phyloP scores from a whole-genome alignment of 805 yeast species.

The Saturnispora silvae region DNA sequence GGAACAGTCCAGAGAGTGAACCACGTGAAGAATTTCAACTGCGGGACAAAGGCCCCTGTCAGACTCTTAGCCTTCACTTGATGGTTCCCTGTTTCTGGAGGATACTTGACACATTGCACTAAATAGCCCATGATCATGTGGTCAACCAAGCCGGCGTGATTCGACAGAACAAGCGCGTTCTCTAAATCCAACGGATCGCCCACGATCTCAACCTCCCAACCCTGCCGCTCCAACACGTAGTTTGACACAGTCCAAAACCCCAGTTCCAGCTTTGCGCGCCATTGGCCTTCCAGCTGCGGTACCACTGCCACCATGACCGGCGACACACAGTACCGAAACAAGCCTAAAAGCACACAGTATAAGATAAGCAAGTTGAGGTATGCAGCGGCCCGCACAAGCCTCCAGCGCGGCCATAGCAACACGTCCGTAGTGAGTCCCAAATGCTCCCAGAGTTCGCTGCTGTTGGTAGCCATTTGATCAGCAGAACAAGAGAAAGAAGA shows the following conservation, averaged over 20 bases:
- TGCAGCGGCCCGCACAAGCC: neutral
- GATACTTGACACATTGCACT: neutral
- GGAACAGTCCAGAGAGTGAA: constrained; percentile 56
- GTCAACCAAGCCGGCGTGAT: constrained; percentile 64
- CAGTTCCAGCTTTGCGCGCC: neutral
- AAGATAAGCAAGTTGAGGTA: neutral
- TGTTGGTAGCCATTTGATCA: neutral
- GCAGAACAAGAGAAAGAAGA: neutral
- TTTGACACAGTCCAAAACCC: constrained; percentile 27
- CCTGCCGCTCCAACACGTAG: constrained; percentile 25
- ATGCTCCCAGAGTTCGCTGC: constrained; percentile 1
- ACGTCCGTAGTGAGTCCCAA: neutral
- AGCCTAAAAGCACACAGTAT: neutral
- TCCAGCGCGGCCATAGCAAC: neutral
- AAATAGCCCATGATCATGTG: constrained; percentile 39
- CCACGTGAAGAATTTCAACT: constrained; percentile 62
- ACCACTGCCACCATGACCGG: neutral
- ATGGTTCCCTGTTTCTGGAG: too few relatives aligned
- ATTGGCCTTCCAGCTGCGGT: neutral
- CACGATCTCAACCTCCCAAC: constrained; percentile 28
- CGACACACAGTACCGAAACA: neutral
- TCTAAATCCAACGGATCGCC: constrained; percentile 36
- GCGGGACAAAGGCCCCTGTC: constrained; percentile 26
- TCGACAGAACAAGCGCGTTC: constrained; percentile 31
- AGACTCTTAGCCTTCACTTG: constrained; percentile 8